Base-by-base conservation (phyloP, 2,329 filamentous ascomycete genomes). In the Penicillium concentricum region DNA sequence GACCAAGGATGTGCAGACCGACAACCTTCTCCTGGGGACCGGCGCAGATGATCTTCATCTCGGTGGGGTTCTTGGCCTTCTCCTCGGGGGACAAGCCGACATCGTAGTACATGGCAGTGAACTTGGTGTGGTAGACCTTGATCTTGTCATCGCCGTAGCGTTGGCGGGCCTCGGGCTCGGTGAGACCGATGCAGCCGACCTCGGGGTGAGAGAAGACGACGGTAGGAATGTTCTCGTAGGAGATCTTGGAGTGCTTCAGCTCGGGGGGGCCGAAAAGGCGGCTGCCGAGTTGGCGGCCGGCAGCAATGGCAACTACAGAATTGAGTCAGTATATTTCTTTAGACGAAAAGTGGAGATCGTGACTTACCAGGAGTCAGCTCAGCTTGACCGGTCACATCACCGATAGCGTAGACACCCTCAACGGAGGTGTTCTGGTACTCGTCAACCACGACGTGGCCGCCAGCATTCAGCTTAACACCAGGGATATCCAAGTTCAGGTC, bases 121-220 rank as follows among this genome's bases (percentile, higher is more conserved):
- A 82, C 51, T 73, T 76, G 51, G 78, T 79, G 58, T 76, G 72
- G 68, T 82, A 82, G 43, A 78, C 63, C 71, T 81, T 82, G 66
- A 82, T 68, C 56, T 80, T 78, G 50, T 79, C 78, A 54, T 79
- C 75, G 44, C 80, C 80, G 59, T 77, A 81, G 54, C 72, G 74
- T 47, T 74, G 63, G 45, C 78, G 73, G 8, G 80, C 80, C 63
- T 80, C 67, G 2, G 79, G 78, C 62, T 81, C 79, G 1, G 80
- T 81, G 12, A 82, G 74, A 35, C 80, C 80, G 28, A 78, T 71
- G 5, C 78, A 76, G 51, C 80, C 80, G 42, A 81, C 74, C 64
- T 80, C 77, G 0, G 80, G 80, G 63, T 82, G 79, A 1, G 79
- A 71, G 66, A 82, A 82, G 47, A 82, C 76, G n/a, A 82, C 79